phyloP scores from a whole-genome alignment of 2,329 filamentous ascomycete genomes.

The Aureobasidium melanogenum region DNA sequence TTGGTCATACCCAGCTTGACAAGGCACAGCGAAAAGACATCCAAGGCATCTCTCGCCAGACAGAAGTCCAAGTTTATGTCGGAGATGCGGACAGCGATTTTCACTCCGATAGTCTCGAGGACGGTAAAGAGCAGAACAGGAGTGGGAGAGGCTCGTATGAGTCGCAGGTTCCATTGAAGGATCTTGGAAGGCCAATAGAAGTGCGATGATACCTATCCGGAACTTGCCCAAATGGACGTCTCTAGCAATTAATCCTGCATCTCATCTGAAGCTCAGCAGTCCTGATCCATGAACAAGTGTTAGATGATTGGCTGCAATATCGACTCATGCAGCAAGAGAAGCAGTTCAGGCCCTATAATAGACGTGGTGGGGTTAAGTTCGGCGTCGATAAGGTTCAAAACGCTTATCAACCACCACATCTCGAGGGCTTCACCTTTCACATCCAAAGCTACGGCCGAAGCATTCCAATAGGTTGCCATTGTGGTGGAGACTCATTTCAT shows the following conservation, averaged over 20 bases:
- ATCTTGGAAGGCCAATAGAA: not conserved
- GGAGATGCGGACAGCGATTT: conserved; percentile 4
- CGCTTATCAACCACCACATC: not conserved
- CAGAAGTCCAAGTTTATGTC: not conserved
- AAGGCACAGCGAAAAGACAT: not conserved
- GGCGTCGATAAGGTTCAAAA: not conserved
- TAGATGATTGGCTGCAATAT: not conserved
- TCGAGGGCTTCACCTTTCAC: not conserved
- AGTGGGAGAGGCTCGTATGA: not conserved
- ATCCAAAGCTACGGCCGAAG: not conserved
- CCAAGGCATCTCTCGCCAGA: not conserved
- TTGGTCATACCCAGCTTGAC: not conserved
- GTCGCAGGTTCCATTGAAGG: not conserved
- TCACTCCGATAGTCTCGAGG: not conserved
- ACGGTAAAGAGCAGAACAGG: not conserved
- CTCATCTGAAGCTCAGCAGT: not conserved
- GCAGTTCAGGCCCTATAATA: not conserved
- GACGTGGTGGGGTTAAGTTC: not conserved
- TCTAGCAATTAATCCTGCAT: not conserved
- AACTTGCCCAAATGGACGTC: not conserved
- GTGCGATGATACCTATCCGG: not conserved
- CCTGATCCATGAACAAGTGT: too few relatives aligned
- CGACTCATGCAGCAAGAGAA: not conserved
- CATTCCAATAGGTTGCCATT: too few relatives aligned
- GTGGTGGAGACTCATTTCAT: too few relatives aligned